Percentiles rank a stretch among this genome's conserved stretches.
Conservation (phyloP, 805 yeast genomes). For the Kuraishia capsulata region DNA sequence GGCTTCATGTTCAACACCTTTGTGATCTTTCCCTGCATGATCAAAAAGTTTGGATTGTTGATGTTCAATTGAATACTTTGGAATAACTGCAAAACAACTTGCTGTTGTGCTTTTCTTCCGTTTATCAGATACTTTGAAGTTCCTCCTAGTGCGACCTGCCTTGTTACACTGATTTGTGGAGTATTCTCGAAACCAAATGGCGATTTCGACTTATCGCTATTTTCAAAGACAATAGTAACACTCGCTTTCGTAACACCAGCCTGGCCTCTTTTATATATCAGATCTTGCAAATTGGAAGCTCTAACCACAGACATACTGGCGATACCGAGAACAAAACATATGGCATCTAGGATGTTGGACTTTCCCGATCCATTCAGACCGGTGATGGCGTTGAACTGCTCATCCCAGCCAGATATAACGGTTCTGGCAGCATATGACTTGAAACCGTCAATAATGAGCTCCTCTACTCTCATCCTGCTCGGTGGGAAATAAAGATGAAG, state of each 20-base stretch:
- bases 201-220: constrained; percentile 60
- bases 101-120: constrained; percentile 95
- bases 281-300: constrained; percentile 87
- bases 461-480: constrained; percentile 96
- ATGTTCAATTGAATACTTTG: constrained; percentile 94
- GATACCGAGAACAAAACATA: constrained; percentile 96
- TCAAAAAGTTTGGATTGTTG: constrained; percentile 92
- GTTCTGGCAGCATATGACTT: constrained; percentile 96
- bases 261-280: constrained; percentile 94
- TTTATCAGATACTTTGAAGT: constrained; percentile 86
- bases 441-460: constrained; percentile 93
- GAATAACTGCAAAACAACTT: constrained; percentile 79
- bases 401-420: constrained; percentile 91
- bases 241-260: constrained; percentile 97
- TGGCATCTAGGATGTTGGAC: constrained; percentile 95
- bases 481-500: not conserved
- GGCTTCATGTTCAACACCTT: constrained; percentile 97
- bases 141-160: constrained; percentile 88
- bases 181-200: constrained; percentile 84
- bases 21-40: constrained; percentile 98
- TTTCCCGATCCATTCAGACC: constrained; percentile 98
- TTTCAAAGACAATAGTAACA: constrained; percentile 93
- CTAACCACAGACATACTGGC: constrained; percentile 92
- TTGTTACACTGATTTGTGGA: constrained; percentile 76
- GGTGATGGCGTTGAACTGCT: constrained; percentile 94